A percentile compares a stretch with the other conserved stretches of the same genome.
phyloP scores from a whole-genome alignment of 306 rosid species.

The Quercus variabilis region DNA sequence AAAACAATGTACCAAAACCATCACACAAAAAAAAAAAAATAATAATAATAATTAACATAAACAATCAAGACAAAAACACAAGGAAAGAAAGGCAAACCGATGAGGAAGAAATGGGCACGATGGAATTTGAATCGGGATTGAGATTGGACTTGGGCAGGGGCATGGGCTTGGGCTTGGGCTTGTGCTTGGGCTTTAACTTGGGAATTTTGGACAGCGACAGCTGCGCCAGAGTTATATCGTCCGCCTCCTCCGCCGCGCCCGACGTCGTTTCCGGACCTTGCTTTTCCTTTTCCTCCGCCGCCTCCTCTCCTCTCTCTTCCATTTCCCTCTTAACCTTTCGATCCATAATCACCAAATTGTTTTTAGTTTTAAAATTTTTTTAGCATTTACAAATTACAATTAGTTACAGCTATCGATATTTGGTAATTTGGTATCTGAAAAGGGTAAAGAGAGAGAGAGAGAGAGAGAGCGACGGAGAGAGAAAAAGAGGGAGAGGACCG shows the following conservation, averaged over 20 bases:
- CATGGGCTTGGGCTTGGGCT: slow-evolving; percentile 22
- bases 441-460: no score
- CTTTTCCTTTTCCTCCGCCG: slow-evolving; percentile 11
- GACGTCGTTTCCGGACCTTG: neutral
- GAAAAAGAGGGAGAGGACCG: no score
- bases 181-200: slow-evolving; percentile 14
- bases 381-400: no score
- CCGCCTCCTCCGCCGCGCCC: slow-evolving; percentile 15
- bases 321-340: slow-evolving; percentile 5
- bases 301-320: neutral
- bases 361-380: no score
- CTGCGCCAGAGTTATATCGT: slow-evolving; percentile 23
- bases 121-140: no score
- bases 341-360: slow-evolving; percentile 3
- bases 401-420: no score
- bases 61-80: neutral
- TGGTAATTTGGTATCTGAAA: no score
- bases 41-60: neutral
- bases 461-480: no score
- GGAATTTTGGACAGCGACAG: neutral
- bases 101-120: slow-evolving; percentile 10
- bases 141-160: slow-evolving; percentile 19
- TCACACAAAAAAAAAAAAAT: neutral
- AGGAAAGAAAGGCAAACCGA: slow-evolving; percentile 21
- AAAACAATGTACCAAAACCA: slow-evolving; percentile 26